Evolutionary conservation across 495 filamentous ascomycete genomes (phyloP), one percentile per base, ranked within the genome.

Genomic region (Schizothecium vesticola): DNA sequence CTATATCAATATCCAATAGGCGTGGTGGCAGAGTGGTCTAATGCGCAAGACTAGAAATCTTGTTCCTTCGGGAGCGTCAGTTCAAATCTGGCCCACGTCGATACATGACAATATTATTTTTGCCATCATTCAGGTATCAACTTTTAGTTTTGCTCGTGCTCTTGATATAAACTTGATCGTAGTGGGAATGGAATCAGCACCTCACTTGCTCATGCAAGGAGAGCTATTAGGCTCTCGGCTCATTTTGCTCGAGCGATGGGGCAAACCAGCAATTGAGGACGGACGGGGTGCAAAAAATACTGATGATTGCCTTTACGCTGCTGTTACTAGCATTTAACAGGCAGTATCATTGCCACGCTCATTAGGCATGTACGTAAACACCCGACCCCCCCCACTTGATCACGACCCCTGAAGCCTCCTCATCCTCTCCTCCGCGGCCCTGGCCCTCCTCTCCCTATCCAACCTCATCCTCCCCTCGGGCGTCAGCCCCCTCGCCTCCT

Each of bases 341-440:
- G 6, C 5, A 19, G 16, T 51, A 51, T 51, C 6, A n/a, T n/a
- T n/a, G 19, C 33, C 19, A 51, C 16, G 19, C 43, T 59, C 23
- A 16, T n/a, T 16, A 23, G 58, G 58, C 23, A 5, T 26, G 12
- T 16, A 7, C 26, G 3, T 59, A 59, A 24, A 59, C 23, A 59
- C 4, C 8, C 19, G 10, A 29, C 56, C n/a, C 21, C 21, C n/a
- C 24, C 26, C 4, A 7, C 57, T 62, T 29, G 70, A 51, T 71
- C 70, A 65, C 76, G 73, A 51, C 36, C 73, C 80, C 67, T 83
- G 84, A 85, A 93, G 82, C 72, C 86, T 79, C 76, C 82, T 86
- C 56, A 97, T 86, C 70, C 94, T 87, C 82, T 94, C 94, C 80
- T 97, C 93, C 3, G 92, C 92, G 16, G 93, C 93, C 67, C 92